These are phyloP conservation scores for Hymenoscyphus fructigenus DNA, from an alignment of 2,329 filamentous ascomycete species.

Conservation along the genomic window DNA sequence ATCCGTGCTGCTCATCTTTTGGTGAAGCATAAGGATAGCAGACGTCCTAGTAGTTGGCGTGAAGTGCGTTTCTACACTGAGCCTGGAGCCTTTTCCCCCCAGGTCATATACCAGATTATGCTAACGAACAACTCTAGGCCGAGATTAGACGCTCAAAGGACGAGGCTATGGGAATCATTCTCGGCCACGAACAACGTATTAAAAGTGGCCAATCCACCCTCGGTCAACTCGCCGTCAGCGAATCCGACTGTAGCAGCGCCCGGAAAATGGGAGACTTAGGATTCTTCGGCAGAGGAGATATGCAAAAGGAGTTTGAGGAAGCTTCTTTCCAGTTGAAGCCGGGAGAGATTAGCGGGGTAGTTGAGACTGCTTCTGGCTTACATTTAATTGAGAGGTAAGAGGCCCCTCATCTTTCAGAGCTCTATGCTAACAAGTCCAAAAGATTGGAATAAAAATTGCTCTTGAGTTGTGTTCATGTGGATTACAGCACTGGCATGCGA, in stretches of 20 bases:
- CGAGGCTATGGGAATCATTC: conserved; percentile 77
- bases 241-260: conserved; percentile 95
- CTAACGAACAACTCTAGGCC: conserved; percentile 43
- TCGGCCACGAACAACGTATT: conserved; percentile 74
- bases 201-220: conserved; percentile 65
- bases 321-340: conserved; percentile 87
- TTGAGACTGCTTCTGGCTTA: conserved; percentile 90
- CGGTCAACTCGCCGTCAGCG: conserved; percentile 80
- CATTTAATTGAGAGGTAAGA: conserved; percentile 89
- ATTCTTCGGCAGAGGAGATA: conserved; percentile 90
- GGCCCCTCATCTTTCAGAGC: background rate
- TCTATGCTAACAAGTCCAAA: conserved; percentile 7
- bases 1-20: conserved; percentile 91
- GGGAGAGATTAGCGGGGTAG: conserved; percentile 80
- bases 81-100: background rate
- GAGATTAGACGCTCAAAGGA: conserved; percentile 87
- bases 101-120: background rate
- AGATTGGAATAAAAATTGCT: conserved; percentile 23
- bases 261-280: conserved; percentile 92
- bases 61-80: conserved; percentile 50
- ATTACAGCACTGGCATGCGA: background rate
- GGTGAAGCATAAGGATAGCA: conserved; percentile 87
- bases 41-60: conserved; percentile 89
- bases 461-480: background rate
- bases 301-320: conserved; percentile 99